Base-by-base conservation (phyloP, 768 basidiomycete genomes). In the Wakefieldia striispora region DNA sequence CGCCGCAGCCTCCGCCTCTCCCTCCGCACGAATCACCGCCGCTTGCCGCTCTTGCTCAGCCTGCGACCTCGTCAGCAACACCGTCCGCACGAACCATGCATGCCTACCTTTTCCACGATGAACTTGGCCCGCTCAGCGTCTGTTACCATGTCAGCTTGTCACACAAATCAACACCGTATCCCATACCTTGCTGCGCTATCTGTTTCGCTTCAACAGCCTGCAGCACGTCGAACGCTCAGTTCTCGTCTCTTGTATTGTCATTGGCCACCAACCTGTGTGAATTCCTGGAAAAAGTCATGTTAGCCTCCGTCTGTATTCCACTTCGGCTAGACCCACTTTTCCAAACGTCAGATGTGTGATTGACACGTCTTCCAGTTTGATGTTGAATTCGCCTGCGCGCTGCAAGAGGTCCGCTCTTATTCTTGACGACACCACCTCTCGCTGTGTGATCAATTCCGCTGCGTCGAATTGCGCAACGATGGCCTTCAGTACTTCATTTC, bases 41-140 rank as follows among this genome's bases (percentile, higher is more conserved):
- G 97, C 97, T 75, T 98, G 95, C 53, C 95, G 84, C 69, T 99
- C 97, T 86, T 99, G 97, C 67, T 98, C 97, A 24, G 97, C 95
- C 93, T 95, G 56, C 24, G 31, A 20, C 44, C 48, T n/a, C 8
- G 14, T 70, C 42, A 68, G 58, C 34, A 56, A 55, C 45, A 19
- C 50, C 48, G 10, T 37, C 42, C 34, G 23, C 24, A 34, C 21
- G 21, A n/a, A 17, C 39, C 8, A 34, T 40, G 5, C 34, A 14
- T 11, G 38, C 75, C 47, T 52, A 91, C 93, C 80, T 97, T 97
- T 75, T 99, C 97, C 55, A 99, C 97, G 56, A 98, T 90, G 70
- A 97, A 99, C 71, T 97, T 98, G 49, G 97, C 97, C 29, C 97
- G 84, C 73, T 99, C 97, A 55, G 97, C 97, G 72, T 98, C 95